Conservation (phyloP, 129 eudicot species). For the Sambucus nigra region DNA sequence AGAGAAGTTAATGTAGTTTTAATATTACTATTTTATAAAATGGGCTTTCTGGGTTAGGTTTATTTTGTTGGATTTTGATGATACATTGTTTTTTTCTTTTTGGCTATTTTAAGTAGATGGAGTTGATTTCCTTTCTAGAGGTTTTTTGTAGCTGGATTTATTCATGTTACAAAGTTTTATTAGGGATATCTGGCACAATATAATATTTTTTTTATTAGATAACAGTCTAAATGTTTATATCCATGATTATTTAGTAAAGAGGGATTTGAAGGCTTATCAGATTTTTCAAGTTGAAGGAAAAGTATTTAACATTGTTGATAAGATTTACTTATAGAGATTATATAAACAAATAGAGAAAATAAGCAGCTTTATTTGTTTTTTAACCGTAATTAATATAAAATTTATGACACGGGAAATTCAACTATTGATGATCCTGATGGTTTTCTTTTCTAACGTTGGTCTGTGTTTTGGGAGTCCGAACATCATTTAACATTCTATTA, state of each 20-base stretch:
- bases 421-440: constrained; percentile 99
- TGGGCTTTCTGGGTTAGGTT: constrained; percentile 11
- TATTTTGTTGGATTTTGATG: background rate
- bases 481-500: no score
- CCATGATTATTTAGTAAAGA: constrained; percentile 86
- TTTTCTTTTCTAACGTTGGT: constrained; percentile 98
- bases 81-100: no score
- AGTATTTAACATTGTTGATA: constrained; percentile 98
- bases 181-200: background rate
- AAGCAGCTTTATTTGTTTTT: background rate
- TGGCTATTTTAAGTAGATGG: background rate
- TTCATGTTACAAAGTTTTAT: constrained; percentile 6
- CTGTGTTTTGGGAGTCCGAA: constrained; percentile 99
- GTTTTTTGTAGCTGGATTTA: background rate
- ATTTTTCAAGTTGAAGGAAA: constrained; percentile 96
- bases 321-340: constrained; percentile 11
- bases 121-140: background rate
- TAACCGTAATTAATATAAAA: no score
- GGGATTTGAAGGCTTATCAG: constrained; percentile 88
- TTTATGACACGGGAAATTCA: constrained; percentile 26
- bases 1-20: no score
- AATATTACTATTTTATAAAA: background rate
- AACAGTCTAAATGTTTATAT: constrained; percentile 93
- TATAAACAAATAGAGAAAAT: background rate
- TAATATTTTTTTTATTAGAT: constrained; percentile 7